phyloP scores from a whole-genome alignment of 352 stramenopile species.

The Phytophthora kernoviae region DNA sequence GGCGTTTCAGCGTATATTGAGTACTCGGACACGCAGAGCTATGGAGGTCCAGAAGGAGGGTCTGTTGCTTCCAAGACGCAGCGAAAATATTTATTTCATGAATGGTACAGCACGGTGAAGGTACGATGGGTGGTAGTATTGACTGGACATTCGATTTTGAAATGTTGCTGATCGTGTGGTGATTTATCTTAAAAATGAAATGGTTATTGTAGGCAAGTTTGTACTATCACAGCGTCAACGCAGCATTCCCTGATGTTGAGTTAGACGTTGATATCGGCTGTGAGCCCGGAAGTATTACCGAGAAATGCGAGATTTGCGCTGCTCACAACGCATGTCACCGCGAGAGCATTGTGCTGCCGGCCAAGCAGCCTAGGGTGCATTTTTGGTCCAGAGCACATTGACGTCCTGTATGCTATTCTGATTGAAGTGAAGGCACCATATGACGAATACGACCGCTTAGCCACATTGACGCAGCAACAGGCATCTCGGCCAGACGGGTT shows the following conservation, averaged over 20 bases:
- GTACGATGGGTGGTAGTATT: slow-evolving; percentile 24
- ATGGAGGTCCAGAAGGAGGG: slow-evolving; percentile 1
- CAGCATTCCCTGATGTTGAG: slow-evolving; percentile 83
- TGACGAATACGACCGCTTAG: slow-evolving; percentile 81
- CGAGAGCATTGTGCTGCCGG: slow-evolving; percentile 21
- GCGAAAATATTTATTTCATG: slow-evolving; percentile 85
- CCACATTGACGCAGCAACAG: slow-evolving; percentile 72
- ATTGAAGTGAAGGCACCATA: slow-evolving; percentile 88
- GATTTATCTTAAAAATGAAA: neutral
- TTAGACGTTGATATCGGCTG: slow-evolving; percentile 69
- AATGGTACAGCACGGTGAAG: slow-evolving; percentile 82
- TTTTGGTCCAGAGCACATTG: slow-evolving; percentile 79
- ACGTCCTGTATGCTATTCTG: slow-evolving; percentile 86
- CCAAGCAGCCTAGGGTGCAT: slow-evolving; percentile 64
- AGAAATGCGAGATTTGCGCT: slow-evolving; percentile 47
- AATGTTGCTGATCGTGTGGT: slow-evolving; percentile 7
- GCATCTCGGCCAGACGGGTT: slow-evolving; percentile 83
- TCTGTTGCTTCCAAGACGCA: slow-evolving; percentile 9
- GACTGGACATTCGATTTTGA: neutral
- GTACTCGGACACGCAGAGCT: slow-evolving; percentile 38
- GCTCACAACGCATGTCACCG: slow-evolving; percentile 16
- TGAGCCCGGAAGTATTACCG: slow-evolving; percentile 25
- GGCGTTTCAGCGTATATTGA: slow-evolving; percentile 78
- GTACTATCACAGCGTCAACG: slow-evolving; percentile 79
- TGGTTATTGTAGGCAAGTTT: slow-evolving; percentile 49